A percentile compares a stretch with the other conserved stretches of the same genome.
These are phyloP conservation scores for Didymella glomerata DNA, from an alignment of 2,329 filamentous ascomycete species.

Conservation along the genomic window DNA sequence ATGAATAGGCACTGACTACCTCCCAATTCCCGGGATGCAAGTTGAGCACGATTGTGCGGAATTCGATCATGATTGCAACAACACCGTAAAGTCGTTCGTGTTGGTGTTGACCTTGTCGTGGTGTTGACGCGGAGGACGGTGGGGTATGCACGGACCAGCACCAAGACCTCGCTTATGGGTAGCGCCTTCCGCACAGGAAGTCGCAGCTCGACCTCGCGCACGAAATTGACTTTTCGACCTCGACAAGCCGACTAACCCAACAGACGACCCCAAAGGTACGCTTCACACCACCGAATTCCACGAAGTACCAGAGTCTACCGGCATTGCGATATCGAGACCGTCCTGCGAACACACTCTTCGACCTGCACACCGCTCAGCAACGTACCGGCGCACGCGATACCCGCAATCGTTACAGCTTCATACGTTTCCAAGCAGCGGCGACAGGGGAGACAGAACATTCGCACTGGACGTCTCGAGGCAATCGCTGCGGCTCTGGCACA, in stretches of 20 bases:
- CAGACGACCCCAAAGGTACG: slow-evolving; percentile 51
- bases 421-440: slow-evolving; percentile 24
- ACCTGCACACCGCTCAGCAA: slow-evolving; percentile 28
- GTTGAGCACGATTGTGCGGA: too few species aligned
- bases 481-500: slow-evolving; percentile 26
- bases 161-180: slow-evolving; percentile 19
- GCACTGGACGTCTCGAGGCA: slow-evolving; percentile 17
- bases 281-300: slow-evolving; percentile 21
- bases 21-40: too few species aligned
- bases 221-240: slow-evolving; percentile 17
- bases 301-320: slow-evolving; percentile 19
- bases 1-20: too few species aligned
- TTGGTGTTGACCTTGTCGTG: too few species aligned
- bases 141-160: slow-evolving; percentile 1
- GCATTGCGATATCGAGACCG: slow-evolving; percentile 32
- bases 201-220: neutral
- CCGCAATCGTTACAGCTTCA: slow-evolving; percentile 24
- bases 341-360: slow-evolving; percentile 18
- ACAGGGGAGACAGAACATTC: slow-evolving; percentile 12
- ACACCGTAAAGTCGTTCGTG: too few species aligned
- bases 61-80: too few species aligned
- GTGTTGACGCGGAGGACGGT: too few species aligned
- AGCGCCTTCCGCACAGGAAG: slow-evolving; percentile 4
- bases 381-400: slow-evolving; percentile 35
- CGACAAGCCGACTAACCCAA: slow-evolving; percentile 44